phyloP scores from a whole-genome alignment of 805 yeast genomes.

The Cyberlindnera veronae region DNA sequence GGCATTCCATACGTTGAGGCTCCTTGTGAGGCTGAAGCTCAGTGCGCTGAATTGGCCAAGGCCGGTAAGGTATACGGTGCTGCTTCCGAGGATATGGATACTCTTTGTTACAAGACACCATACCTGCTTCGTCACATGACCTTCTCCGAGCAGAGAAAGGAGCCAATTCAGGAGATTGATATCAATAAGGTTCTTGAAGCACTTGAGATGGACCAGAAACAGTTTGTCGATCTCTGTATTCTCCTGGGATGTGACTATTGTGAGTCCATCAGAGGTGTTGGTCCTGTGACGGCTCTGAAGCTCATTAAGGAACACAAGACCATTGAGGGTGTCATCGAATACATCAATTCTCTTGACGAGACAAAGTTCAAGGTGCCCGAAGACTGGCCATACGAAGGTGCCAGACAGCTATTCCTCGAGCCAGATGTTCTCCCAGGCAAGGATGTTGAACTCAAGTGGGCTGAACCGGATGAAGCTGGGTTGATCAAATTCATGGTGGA shows the following conservation, averaged over 20 bases:
- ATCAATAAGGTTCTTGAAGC: slow-evolving; percentile 69
- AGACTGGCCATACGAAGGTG: slow-evolving; percentile 90
- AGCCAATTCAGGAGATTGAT: slow-evolving; percentile 84
- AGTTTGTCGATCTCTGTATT: slow-evolving; percentile 89
- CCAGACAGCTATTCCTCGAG: slow-evolving; percentile 72
- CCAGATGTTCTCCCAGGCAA: slow-evolving; percentile 74
- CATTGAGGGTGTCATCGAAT: slow-evolving; percentile 72
- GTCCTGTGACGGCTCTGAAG: slow-evolving; percentile 92
- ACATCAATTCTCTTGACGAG: slow-evolving; percentile 54
- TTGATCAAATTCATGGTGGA: slow-evolving; percentile 77
- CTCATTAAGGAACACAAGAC: slow-evolving; percentile 81
- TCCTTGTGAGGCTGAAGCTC: slow-evolving; percentile 99
- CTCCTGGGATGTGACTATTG: slow-evolving; percentile 96
- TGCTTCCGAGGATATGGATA: slow-evolving; percentile 99
- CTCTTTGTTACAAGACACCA: slow-evolving; percentile 88
- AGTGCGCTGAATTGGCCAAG: slow-evolving; percentile 89
- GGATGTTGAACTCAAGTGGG: slow-evolving; percentile 76
- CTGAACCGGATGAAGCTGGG: slow-evolving; percentile 82
- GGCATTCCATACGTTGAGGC: slow-evolving; percentile 94
- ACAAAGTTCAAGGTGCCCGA: slow-evolving; percentile 84
- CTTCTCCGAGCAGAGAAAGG: slow-evolving; percentile 88
- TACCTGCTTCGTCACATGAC: slow-evolving; percentile 83
- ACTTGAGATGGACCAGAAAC: slow-evolving; percentile 63
- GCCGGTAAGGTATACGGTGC: slow-evolving; percentile 94
- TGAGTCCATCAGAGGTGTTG: slow-evolving; percentile 91